These are phyloP conservation scores for Ustilago esculenta DNA, from an alignment of 1,284 basidiomycete genomes.

Conservation along the genomic window DNA sequence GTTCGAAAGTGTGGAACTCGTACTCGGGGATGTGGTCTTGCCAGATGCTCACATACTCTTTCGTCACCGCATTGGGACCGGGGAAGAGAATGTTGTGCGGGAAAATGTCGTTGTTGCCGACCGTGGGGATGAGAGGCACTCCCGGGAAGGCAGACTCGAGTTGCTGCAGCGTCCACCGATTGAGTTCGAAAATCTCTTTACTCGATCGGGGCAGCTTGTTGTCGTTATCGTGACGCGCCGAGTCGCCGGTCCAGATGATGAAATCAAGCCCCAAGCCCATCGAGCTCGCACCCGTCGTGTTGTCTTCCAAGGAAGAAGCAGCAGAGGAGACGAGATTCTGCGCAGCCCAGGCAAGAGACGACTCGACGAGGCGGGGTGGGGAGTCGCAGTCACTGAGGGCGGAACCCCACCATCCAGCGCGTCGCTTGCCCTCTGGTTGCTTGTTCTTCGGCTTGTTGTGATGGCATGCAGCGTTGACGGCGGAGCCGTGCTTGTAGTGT, in stretches of 20 bases:
- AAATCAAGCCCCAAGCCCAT: conserved; percentile 85
- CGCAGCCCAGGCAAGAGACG: conserved; percentile 82
- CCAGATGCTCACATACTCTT: conserved; percentile 79
- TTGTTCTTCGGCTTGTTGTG: conserved; percentile 56
- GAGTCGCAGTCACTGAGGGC: conserved; percentile 82
- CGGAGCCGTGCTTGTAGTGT: conserved; percentile 72
- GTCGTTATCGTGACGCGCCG: conserved; percentile 90
- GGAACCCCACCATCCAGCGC: conserved; percentile 66
- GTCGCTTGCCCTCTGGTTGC: conserved; percentile 45
- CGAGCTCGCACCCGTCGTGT: neutral
- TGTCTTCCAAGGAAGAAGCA: neutral
- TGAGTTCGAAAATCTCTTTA: conserved; percentile 81
- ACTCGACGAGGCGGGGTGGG: conserved; percentile 79
- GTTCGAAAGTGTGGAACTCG: conserved; percentile 72
- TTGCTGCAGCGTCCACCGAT: conserved; percentile 75
- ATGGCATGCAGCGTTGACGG: conserved; percentile 46
- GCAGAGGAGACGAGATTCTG: conserved; percentile 71
- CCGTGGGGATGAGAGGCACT: conserved; percentile 82
- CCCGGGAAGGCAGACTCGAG: conserved; percentile 81
- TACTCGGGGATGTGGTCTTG: conserved; percentile 82
- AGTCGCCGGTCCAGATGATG: conserved; percentile 85
- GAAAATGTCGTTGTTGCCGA: conserved; percentile 73
- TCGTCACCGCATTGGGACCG: conserved; percentile 83
- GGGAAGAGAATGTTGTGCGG: conserved; percentile 68
- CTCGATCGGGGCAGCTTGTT: conserved; percentile 80